Percentiles rank a stretch among this genome's conserved stretches.
phyloP scores from a whole-genome alignment of 1,139 yeast species.

The Taphrina deformans region DNA sequence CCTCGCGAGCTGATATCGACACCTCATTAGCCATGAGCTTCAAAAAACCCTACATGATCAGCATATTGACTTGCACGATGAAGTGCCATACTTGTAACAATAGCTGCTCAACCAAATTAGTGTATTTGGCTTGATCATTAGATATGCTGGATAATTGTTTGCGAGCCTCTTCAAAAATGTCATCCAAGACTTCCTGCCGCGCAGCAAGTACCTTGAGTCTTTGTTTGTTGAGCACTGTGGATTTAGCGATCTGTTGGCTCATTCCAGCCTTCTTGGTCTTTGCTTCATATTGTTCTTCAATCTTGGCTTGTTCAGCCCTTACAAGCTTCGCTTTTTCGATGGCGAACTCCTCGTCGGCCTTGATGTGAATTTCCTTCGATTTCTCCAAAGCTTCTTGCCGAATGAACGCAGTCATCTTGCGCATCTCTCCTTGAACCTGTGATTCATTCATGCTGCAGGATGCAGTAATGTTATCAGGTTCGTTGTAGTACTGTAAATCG shows the following conservation, averaged over 20 bases:
- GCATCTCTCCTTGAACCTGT: constrained; percentile 29
- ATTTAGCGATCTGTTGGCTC: constrained; percentile 92
- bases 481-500: not conserved
- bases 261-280: constrained; percentile 87
- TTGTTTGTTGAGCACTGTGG: constrained; percentile 92
- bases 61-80: not conserved
- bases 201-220: constrained; percentile 86
- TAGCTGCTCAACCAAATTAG: constrained; percentile 68
- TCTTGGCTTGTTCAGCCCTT: constrained; percentile 84
- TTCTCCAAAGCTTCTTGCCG: constrained; percentile 98
- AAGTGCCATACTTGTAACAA: constrained; percentile 60
- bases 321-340: constrained; percentile 95
- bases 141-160: constrained; percentile 60
- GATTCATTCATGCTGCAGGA: constrained; percentile 14
- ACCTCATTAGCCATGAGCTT: constrained; percentile 72
- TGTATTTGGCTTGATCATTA: constrained; percentile 59
- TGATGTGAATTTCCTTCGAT: constrained; percentile 90
- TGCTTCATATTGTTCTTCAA: constrained; percentile 76
- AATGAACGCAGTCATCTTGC: constrained; percentile 98
- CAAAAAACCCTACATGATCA: constrained; percentile 50
- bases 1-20: constrained; percentile 64
- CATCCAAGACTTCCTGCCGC: constrained; percentile 76
- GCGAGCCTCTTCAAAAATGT: constrained; percentile 70
- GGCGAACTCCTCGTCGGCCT: constrained; percentile 98
- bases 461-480: not conserved